phyloP scores from a whole-genome alignment of 176 grass and related monocot species.

The Aegilops speltoides region DNA sequence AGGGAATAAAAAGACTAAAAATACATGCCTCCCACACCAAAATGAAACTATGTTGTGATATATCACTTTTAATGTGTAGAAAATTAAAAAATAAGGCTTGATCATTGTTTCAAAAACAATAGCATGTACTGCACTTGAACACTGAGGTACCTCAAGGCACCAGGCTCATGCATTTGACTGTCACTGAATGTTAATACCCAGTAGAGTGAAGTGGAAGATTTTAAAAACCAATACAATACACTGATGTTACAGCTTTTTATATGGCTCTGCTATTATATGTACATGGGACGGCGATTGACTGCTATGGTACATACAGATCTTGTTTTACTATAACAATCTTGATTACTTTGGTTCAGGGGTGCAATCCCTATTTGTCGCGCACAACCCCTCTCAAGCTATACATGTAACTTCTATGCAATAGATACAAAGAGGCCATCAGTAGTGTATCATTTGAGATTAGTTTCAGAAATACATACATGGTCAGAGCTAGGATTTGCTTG shows the following conservation, averaged over 20 bases:
- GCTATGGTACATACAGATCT: constrained; percentile 1
- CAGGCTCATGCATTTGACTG: background rate
- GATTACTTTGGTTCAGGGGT: background rate
- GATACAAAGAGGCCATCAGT: background rate
- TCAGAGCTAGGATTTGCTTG: too few relatives aligned
- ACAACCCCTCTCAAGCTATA: background rate
- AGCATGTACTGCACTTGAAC: too few relatives aligned
- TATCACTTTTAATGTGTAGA: too few relatives aligned
- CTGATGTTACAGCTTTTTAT: background rate
- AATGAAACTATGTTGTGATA: too few relatives aligned
- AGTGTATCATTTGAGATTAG: too few relatives aligned
- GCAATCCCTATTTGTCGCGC: background rate
- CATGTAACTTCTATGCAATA: background rate
- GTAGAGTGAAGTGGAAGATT: background rate
- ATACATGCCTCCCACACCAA: too few relatives aligned
- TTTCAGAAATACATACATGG: too few relatives aligned
- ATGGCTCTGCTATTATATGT: background rate
- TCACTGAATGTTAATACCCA: background rate
- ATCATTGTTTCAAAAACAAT: too few relatives aligned
- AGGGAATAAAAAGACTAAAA: too few relatives aligned
- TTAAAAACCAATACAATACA: background rate
- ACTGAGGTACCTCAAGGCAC: background rate
- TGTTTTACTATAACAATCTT: background rate
- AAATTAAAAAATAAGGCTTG: too few relatives aligned
- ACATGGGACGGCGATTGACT: background rate